Evolutionary conservation across 306 rosid species (phyloP).

Genomic region (Canavalia ensiformis): DNA sequence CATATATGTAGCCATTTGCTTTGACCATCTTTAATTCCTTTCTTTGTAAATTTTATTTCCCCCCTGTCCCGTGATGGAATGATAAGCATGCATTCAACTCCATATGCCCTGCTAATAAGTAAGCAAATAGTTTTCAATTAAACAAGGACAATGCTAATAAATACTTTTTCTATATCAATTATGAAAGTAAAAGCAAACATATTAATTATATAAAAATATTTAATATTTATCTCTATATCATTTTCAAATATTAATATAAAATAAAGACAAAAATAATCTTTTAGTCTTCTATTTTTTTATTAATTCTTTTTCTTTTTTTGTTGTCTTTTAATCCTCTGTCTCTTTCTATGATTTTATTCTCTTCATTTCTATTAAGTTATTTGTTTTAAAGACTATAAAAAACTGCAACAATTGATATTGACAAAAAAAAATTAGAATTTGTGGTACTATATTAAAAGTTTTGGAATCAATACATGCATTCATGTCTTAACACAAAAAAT

Average conservation of each 20-base stretch:
- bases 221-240: too few species aligned
- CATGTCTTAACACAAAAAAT: neutral
- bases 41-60: neutral
- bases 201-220: too few species aligned
- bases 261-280: too few species aligned
- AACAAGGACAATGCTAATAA: neutral
- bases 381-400: too few species aligned
- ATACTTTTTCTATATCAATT: neutral
- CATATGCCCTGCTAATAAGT: neutral
- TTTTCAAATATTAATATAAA: too few species aligned
- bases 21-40: slow-evolving; percentile 34
- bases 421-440: too few species aligned
- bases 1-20: slow-evolving; percentile 33
- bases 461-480: neutral
- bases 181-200: neutral
- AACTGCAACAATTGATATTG: too few species aligned
- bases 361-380: too few species aligned
- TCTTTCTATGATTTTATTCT: too few species aligned
- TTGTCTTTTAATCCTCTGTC: too few species aligned
- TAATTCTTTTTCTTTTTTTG: too few species aligned
- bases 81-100: neutral
- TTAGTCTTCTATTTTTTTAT: too few species aligned
- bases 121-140: neutral
- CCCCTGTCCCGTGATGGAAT: neutral
- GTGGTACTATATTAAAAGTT: neutral